These are phyloP conservation scores for Syzygium oleosum DNA, from an alignment of 345 rosid species.

Conservation along the genomic window DNA sequence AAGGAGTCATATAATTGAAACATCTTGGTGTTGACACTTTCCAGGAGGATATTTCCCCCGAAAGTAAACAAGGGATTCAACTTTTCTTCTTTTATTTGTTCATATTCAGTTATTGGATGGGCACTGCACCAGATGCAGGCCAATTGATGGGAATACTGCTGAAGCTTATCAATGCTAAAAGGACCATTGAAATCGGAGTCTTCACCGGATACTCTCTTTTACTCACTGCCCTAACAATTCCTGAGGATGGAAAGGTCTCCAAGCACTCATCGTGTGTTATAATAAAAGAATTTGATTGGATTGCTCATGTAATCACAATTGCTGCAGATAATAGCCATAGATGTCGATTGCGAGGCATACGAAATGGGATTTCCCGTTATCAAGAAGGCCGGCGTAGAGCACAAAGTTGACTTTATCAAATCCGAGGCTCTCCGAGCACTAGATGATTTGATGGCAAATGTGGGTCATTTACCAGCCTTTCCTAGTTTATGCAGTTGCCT, in stretches of 20 bases:
- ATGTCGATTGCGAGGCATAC: slow-evolving; percentile 16
- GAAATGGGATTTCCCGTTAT: slow-evolving; percentile 34
- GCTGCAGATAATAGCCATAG: slow-evolving; percentile 16
- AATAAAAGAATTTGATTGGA: not conserved
- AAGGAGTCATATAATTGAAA: not conserved
- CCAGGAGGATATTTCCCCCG: not conserved
- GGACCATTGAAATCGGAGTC: slow-evolving; percentile 65
- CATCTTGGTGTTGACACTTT: not conserved
- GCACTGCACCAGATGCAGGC: slow-evolving; percentile 70
- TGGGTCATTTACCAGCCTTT: not conserved
- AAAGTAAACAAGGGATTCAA: not conserved
- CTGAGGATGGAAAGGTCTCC: slow-evolving; percentile 56
- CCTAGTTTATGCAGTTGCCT: not conserved
- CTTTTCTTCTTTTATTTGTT: not conserved
- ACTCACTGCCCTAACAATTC: slow-evolving; percentile 68
- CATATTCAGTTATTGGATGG: slow-evolving; percentile 24
- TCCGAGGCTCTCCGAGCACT: slow-evolving; percentile 23
- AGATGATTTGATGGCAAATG: slow-evolving; percentile 21
- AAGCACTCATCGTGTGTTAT: not conserved
- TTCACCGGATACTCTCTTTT: slow-evolving; percentile 88
- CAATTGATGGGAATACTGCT: slow-evolving; percentile 54
- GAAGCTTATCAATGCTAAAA: slow-evolving; percentile 46
- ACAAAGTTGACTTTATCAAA: slow-evolving; percentile 29
- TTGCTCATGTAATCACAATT: not conserved
- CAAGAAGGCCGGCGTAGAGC: slow-evolving; percentile 26